phyloP scores from a whole-genome alignment of 495 filamentous ascomycete genomes.

The Penicillium longicatenatum region DNA sequence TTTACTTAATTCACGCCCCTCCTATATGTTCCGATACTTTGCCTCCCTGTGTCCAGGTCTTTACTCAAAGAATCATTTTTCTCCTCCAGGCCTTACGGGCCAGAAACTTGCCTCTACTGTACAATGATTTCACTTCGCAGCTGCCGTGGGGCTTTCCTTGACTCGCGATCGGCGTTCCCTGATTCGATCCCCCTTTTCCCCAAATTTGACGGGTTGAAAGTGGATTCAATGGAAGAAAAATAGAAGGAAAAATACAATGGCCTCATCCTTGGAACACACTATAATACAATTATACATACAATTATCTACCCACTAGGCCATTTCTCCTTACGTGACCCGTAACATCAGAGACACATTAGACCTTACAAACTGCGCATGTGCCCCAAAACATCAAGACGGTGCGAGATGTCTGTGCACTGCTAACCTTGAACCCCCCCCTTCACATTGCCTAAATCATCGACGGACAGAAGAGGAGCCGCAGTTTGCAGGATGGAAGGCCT shows the following conservation, averaged over 20 bases:
- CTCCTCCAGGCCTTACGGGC: too few relatives aligned
- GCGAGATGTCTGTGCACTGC: conserved; percentile 24
- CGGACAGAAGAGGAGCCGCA: conserved; percentile 15
- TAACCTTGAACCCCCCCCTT: conserved; percentile 10
- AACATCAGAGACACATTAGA: not conserved
- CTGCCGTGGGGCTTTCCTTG: conserved; percentile 21
- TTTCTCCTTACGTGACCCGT: not conserved
- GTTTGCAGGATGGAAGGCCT: not conserved
- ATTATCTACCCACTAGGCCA: not conserved
- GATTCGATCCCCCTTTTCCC: conserved; percentile 15
- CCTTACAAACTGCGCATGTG: not conserved
- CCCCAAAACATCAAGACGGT: not conserved
- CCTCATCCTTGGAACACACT: not conserved
- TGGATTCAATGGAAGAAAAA: conserved; percentile 5
- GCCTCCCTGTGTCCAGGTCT: not conserved
- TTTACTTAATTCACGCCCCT: too few relatives aligned
- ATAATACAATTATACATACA: conserved; percentile 15
- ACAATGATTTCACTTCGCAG: not conserved
- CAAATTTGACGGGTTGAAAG: not conserved
- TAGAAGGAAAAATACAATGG: conserved; percentile 8
- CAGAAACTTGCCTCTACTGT: too few relatives aligned
- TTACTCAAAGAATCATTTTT: too few relatives aligned
- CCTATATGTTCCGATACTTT: not conserved
- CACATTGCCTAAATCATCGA: conserved; percentile 13
- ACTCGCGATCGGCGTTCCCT: conserved; percentile 24